Conservation (phyloP, 2,329 filamentous ascomycete genomes). For the Paecilomyces variotii region DNA sequence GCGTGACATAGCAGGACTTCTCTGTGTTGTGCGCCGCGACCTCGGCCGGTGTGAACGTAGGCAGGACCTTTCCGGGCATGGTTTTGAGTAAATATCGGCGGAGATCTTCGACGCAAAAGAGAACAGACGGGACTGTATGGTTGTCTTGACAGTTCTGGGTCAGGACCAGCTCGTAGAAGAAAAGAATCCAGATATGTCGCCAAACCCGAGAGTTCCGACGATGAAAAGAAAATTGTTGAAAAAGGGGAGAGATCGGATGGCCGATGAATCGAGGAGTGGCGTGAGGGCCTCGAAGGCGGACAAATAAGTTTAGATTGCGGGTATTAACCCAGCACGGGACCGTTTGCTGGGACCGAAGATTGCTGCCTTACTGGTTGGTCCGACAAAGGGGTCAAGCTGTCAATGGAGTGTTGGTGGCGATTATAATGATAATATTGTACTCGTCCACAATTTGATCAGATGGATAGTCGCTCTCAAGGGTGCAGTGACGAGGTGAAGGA, state of each 20-base stretch:
- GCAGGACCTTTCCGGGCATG: slow-evolving; percentile 77
- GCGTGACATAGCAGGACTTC: slow-evolving; percentile 86
- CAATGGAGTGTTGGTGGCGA: neutral
- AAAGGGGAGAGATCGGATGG: neutral
- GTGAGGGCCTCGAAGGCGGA: neutral
- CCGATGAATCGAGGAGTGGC: neutral
- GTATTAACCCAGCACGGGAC: neutral
- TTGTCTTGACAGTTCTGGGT: neutral
- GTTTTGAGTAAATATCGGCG: slow-evolving; percentile 13
- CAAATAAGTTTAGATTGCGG: neutral
- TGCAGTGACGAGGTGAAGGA: neutral
- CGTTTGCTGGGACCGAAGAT: neutral
- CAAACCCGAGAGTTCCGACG: neutral
- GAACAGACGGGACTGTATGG: neutral
- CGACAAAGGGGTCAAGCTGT: neutral
- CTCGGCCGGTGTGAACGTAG: slow-evolving; percentile 72
- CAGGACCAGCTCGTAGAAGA: neutral
- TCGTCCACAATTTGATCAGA: neutral
- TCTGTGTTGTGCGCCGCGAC: slow-evolving; percentile 70
- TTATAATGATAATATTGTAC: neutral
- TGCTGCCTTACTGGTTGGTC: neutral
- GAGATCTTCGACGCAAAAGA: neutral
- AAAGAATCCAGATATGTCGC: neutral
- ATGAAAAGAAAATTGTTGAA: neutral
- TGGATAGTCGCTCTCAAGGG: neutral